Evolutionary conservation across 2,329 filamentous ascomycete genomes (phyloP).

Genomic region (Scopulariopsis brevicaulis): DNA sequence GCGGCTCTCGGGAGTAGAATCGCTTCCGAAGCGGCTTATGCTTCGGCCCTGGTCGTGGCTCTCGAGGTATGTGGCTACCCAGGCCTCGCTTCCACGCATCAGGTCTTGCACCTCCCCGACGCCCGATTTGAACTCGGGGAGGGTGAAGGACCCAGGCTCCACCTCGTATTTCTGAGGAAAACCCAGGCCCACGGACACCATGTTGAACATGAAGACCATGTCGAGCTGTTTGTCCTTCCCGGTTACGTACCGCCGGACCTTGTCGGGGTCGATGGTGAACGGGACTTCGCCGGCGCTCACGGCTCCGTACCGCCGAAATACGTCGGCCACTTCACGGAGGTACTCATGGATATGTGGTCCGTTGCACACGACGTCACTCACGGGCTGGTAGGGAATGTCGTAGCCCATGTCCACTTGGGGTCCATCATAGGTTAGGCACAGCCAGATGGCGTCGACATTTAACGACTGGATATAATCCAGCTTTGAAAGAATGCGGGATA

Average conservation of each 20-base stretch:
- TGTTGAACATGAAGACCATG: constrained; percentile 66
- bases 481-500: constrained; percentile 42
- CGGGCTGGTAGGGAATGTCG: constrained; percentile 40
- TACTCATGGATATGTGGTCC: constrained; percentile 36
- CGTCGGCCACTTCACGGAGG: constrained; percentile 28
- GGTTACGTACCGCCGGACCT: constrained; percentile 36
- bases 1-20: constrained; percentile 31
- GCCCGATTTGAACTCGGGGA: constrained; percentile 38
- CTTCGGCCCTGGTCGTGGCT: constrained; percentile 56
- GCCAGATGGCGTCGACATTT: constrained; percentile 48
- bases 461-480: constrained; percentile 42
- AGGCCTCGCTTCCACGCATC: constrained; percentile 47
- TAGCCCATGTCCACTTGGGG: constrained; percentile 62
- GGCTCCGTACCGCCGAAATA: constrained; percentile 31
- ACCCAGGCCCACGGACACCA: constrained; percentile 33
- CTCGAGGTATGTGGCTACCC: constrained; percentile 55
- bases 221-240: constrained; percentile 49
- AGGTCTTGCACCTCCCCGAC: constrained; percentile 47
- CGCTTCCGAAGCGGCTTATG: constrained; percentile 41
- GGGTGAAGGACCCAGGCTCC: constrained; percentile 27
- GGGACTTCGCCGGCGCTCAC: constrained; percentile 42
- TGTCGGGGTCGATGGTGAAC: constrained; percentile 24
- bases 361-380: constrained; percentile 37
- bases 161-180: constrained; percentile 32
- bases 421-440: constrained; percentile 32